These are phyloP conservation scores for Paramecium pentaurelia DNA, from an alignment of 73 alveolate genomes.

Conservation along the genomic window DNA sequence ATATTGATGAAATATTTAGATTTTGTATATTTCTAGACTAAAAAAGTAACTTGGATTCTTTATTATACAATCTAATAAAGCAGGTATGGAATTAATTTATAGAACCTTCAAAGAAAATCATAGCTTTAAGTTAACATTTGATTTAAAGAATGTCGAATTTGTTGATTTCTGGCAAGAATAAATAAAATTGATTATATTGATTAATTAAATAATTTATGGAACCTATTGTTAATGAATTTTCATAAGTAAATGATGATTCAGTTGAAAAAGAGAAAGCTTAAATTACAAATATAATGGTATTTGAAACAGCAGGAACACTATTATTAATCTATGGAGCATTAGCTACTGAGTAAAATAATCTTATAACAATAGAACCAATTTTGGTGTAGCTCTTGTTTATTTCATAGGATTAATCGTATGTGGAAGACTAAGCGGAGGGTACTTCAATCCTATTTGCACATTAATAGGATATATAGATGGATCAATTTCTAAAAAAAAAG, in stretches of 20 bases:
- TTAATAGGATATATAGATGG: conserved; percentile 25
- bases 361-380: neutral
- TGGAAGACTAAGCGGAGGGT: conserved; percentile 23
- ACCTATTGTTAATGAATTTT: neutral
- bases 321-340: conserved; percentile 16
- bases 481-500: neutral
- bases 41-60: neutral
- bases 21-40: neutral
- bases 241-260: neutral
- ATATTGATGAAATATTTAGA: conserved; percentile 3
- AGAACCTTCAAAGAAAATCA: neutral
- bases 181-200: neutral
- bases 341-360: neutral
- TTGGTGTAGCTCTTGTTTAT: conserved; percentile 10
- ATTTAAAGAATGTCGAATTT: too few relatives aligned
- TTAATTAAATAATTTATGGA: neutral
- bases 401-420: neutral
- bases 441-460: conserved; percentile 33
- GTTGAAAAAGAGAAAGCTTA: conserved; percentile 14
- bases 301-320: conserved; percentile 6
- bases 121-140: neutral
- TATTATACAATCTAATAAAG: neutral
- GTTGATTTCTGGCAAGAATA: neutral
- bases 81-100: neutral
- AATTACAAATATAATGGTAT: neutral